A percentile compares a stretch with the other conserved stretches of the same genome.
phyloP scores from a whole-genome alignment of 2,329 filamentous ascomycete genomes.

The Ascochyta fabae region DNA sequence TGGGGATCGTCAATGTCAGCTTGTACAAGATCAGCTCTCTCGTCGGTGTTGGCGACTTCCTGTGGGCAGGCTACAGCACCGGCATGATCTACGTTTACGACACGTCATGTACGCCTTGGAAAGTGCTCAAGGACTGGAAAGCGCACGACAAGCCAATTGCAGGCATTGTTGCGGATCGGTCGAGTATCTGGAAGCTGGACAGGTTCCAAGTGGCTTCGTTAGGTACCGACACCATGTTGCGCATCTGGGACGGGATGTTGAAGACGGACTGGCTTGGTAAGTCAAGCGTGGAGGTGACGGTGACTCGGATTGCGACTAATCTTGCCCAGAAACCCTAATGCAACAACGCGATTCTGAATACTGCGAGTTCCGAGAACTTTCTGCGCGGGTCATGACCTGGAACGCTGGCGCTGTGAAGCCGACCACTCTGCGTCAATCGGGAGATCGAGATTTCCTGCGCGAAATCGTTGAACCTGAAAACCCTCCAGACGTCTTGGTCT shows the following conservation, averaged over 20 bases:
- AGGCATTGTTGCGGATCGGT: constrained; percentile 76
- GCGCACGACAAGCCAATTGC: constrained; percentile 85
- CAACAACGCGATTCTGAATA: constrained; percentile 81
- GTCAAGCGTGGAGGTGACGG: constrained; percentile 22
- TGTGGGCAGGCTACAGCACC: constrained; percentile 95
- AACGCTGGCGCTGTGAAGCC: constrained; percentile 98
- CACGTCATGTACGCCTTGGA: constrained; percentile 81
- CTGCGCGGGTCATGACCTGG: constrained; percentile 87
- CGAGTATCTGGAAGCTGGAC: constrained; percentile 84
- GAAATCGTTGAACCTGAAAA: constrained; percentile 78
- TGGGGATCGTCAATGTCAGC: constrained; percentile 84
- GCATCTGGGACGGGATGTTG: constrained; percentile 89
- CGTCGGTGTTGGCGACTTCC: constrained; percentile 76
- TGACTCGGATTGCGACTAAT: not conserved
- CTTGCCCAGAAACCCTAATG: constrained; percentile 74
- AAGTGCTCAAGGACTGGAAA: constrained; percentile 91
- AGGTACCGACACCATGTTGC: constrained; percentile 83
- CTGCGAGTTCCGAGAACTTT: constrained; percentile 83
- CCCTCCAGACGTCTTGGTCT: constrained; percentile 87
- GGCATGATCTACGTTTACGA: constrained; percentile 95
- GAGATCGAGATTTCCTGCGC: constrained; percentile 79
- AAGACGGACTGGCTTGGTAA: constrained; percentile 89
- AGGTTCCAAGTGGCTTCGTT: constrained; percentile 84
- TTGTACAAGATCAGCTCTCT: constrained; percentile 94
- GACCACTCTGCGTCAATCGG: constrained; percentile 73